Conservation (phyloP, 495 filamentous ascomycete species). For the Talaromyces liani region DNA sequence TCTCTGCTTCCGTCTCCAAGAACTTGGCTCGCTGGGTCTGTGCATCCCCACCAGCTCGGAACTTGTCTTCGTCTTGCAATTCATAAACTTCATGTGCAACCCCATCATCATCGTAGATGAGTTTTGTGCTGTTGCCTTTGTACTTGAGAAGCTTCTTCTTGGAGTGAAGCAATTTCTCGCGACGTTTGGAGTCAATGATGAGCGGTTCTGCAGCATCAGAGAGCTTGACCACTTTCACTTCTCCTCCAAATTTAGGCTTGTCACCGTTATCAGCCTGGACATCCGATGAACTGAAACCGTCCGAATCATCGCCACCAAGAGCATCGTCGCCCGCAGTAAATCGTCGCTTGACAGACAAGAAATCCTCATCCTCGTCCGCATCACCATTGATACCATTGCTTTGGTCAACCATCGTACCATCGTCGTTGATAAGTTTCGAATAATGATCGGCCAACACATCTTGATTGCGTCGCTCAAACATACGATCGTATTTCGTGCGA, state of each 20-base stretch:
- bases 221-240: conserved; percentile 33
- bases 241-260: background rate
- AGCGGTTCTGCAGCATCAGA: conserved; percentile 54
- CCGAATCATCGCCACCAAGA: conserved; percentile 21
- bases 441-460: conserved; percentile 92
- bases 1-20: conserved; percentile 61
- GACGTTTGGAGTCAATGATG: conserved; percentile 83
- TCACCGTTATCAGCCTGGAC: background rate
- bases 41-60: conserved; percentile 64
- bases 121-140: conserved; percentile 73
- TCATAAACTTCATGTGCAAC: conserved; percentile 77
- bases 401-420: conserved; percentile 36
- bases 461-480: conserved; percentile 93
- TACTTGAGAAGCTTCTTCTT: conserved; percentile 90
- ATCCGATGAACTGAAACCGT: background rate
- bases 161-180: conserved; percentile 84
- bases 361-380: conserved; percentile 59
- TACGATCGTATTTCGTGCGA: conserved; percentile 88
- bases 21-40: conserved; percentile 70
- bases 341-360: conserved; percentile 82
- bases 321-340: conserved; percentile 47
- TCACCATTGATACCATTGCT: conserved; percentile 28
- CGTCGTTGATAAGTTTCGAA: conserved; percentile 70
- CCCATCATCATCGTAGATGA: conserved; percentile 91
- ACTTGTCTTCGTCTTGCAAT: conserved; percentile 73